Evolutionary conservation across 352 stramenopile genomes (phyloP).

Genomic region (Phytopythium chamaehyphon): DNA sequence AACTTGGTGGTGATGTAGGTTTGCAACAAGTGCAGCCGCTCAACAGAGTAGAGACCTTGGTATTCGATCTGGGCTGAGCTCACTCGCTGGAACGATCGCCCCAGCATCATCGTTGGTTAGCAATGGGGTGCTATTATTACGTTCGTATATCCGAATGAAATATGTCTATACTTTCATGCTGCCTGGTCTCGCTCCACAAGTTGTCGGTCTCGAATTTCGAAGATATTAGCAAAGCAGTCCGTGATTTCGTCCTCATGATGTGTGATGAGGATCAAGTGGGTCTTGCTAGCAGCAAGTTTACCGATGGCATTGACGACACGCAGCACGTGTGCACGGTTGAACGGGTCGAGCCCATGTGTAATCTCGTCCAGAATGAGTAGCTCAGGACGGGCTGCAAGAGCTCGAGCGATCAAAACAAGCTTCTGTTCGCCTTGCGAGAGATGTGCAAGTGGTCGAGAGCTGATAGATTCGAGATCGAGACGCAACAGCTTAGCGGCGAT

Average conservation of each 20-base stretch:
- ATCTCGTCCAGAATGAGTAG: slow-evolving; percentile 92
- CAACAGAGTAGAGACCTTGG: slow-evolving; percentile 8
- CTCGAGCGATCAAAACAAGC: slow-evolving; percentile 82
- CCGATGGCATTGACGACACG: slow-evolving; percentile 74
- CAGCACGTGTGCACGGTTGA: slow-evolving; percentile 75
- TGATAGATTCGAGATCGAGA: slow-evolving; percentile 23
- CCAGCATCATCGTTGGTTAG: too few species aligned
- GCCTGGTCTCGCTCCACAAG: slow-evolving; percentile 34
- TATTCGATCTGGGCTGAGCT: slow-evolving; percentile 8
- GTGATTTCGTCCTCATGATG: slow-evolving; percentile 91
- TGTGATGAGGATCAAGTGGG: slow-evolving; percentile 88
- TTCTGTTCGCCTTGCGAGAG: slow-evolving; percentile 93
- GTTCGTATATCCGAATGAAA: too few species aligned
- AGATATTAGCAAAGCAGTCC: slow-evolving; percentile 69
- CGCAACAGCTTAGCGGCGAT: slow-evolving; percentile 32
- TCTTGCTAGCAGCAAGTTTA: slow-evolving; percentile 28
- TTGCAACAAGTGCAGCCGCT: slow-evolving; percentile 9
- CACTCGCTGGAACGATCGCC: too few species aligned
- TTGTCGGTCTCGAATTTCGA: slow-evolving; percentile 75
- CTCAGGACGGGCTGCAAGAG: slow-evolving; percentile 63
- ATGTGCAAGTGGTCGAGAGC: slow-evolving; percentile 44
- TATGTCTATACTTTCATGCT: slow-evolving; percentile 7
- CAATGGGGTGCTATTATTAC: too few species aligned
- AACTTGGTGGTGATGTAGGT: slow-evolving; percentile 3
- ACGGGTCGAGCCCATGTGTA: slow-evolving; percentile 87